phyloP scores from a whole-genome alignment of 2,329 filamentous ascomycete species.

The Cytospora leucostoma region DNA sequence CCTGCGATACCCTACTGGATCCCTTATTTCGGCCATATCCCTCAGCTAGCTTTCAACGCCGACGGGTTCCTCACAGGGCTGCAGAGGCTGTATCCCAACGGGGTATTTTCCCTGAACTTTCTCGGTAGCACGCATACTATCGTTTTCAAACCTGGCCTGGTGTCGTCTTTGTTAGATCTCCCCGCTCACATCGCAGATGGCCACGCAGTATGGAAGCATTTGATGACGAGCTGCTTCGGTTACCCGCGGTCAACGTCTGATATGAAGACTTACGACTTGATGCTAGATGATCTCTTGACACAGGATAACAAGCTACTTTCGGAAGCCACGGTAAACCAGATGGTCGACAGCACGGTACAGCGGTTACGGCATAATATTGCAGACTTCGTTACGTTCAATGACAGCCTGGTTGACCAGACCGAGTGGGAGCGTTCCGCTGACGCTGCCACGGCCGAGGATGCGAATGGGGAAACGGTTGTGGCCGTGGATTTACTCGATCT shows the following conservation, averaged over 20 bases:
- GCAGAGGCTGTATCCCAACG: slow-evolving; percentile 37
- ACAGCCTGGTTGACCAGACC: slow-evolving; percentile 40
- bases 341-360: slow-evolving; percentile 30
- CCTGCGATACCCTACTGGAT: slow-evolving; percentile 37
- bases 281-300: slow-evolving; percentile 34
- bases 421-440: slow-evolving; percentile 42
- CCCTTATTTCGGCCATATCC: slow-evolving; percentile 41
- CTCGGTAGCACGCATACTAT: slow-evolving; percentile 39
- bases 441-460: slow-evolving; percentile 36
- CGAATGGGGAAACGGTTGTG: slow-evolving; percentile 34
- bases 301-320: slow-evolving; percentile 34
- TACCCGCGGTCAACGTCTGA: slow-evolving; percentile 31
- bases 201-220: slow-evolving; percentile 31
- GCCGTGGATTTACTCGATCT: slow-evolving; percentile 40
- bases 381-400: slow-evolving; percentile 44
- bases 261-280: slow-evolving; percentile 35
- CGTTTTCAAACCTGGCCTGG: slow-evolving; percentile 38
- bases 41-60: slow-evolving; percentile 36
- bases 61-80: slow-evolving; percentile 37
- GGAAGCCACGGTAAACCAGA: slow-evolving; percentile 32
- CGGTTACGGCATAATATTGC: slow-evolving; percentile 37
- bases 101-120: slow-evolving; percentile 40
- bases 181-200: slow-evolving; percentile 34
- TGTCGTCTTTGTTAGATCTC: slow-evolving; percentile 35
- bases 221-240: slow-evolving; percentile 40